Percentiles rank a stretch among this genome's conserved stretches.
phyloP scores from a whole-genome alignment of 2,329 filamentous ascomycete genomes.

The Lecanicillium sp. region DNA sequence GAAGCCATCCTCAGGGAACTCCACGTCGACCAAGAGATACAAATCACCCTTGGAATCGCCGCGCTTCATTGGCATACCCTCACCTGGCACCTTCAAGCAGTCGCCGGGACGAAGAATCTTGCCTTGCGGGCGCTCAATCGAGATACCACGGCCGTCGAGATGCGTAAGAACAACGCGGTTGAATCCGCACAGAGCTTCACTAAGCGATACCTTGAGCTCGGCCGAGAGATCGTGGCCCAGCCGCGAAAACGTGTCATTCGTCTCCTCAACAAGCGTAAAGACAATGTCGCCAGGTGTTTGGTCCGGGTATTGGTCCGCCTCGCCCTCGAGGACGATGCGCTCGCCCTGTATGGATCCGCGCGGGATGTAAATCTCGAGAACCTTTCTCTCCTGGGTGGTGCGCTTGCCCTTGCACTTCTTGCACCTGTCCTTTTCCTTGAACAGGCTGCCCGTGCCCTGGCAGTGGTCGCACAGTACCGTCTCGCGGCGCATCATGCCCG shows the following conservation, averaged over 20 bases:
- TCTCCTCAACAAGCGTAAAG: constrained; percentile 75
- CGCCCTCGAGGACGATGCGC: constrained; percentile 80
- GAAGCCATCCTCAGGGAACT: constrained; percentile 87
- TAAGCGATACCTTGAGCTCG: constrained; percentile 70
- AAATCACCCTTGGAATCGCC: constrained; percentile 79
- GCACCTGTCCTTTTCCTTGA: constrained; percentile 94
- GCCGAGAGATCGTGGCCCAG: constrained; percentile 79
- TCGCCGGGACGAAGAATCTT: constrained; percentile 78
- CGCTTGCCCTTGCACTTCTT: constrained; percentile 97
- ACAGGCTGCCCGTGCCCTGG: constrained; percentile 75
- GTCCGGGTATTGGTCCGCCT: constrained; percentile 87
- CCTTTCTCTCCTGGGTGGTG: constrained; percentile 81
- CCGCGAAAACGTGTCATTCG: constrained; percentile 74
- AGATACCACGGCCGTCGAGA: constrained; percentile 85
- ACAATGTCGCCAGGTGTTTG: constrained; percentile 88
- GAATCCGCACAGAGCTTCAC: constrained; percentile 82
- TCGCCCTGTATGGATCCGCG: constrained; percentile 81
- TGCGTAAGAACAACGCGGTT: constrained; percentile 85
- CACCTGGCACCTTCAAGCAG: constrained; percentile 74
- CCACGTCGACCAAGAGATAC: constrained; percentile 76
- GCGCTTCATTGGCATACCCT: constrained; percentile 91
- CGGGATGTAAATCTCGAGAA: constrained; percentile 92
- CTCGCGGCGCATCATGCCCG: constrained; percentile 76
- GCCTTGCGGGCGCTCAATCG: constrained; percentile 69
- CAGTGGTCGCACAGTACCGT: constrained; percentile 76